A percentile compares a stretch with the other conserved stretches of the same genome.
Conservation (phyloP, 441 rosid genomes). For the Aleurites moluccanus region DNA sequence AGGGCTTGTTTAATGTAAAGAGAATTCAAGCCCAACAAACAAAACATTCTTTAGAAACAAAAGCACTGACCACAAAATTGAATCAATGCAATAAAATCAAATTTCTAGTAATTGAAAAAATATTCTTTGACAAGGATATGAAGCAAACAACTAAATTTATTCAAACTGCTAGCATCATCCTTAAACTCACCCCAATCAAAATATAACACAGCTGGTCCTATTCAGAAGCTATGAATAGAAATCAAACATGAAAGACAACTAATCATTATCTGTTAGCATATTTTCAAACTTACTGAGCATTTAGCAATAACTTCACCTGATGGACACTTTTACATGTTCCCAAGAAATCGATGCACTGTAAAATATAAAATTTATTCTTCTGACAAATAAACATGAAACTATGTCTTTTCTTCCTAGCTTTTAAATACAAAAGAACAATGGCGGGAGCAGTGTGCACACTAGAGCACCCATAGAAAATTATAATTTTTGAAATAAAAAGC, state of each 20-base stretch:
- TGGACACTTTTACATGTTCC: background rate
- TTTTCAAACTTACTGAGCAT: background rate
- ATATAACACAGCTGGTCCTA: background rate
- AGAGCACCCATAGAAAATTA: background rate
- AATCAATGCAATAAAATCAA: background rate
- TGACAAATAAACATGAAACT: background rate
- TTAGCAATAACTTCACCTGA: background rate
- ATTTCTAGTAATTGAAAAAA: background rate
- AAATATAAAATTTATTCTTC: background rate
- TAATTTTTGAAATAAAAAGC: too few species aligned
- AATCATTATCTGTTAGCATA: background rate
- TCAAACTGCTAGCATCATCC: background rate
- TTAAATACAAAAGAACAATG: background rate
- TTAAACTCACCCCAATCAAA: background rate
- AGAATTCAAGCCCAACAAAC: background rate
- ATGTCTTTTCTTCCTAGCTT: background rate
- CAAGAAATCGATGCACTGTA: background rate
- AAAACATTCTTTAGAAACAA: background rate
- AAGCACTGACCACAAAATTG: background rate
- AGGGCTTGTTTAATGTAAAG: background rate
- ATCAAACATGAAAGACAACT: background rate
- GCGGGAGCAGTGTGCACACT: background rate
- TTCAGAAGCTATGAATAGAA: background rate
- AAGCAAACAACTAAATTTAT: background rate
- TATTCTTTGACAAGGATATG: background rate